Conservation (phyloP, 2,329 filamentous ascomycete species). For the Hypoxylon rubiginosum region DNA sequence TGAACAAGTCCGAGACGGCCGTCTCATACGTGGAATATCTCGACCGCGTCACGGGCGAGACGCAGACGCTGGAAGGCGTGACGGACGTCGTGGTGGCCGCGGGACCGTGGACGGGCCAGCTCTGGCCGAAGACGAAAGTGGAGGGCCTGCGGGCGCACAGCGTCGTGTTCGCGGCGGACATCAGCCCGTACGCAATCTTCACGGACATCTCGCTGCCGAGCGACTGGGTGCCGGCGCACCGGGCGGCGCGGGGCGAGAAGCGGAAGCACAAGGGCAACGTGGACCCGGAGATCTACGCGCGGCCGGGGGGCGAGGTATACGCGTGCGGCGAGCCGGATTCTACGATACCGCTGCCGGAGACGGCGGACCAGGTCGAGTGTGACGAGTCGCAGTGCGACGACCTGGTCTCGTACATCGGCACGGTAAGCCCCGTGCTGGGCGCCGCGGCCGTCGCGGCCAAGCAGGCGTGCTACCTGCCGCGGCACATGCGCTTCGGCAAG, state of each 20-base stretch:
- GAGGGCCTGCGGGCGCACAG: conserved; percentile 73
- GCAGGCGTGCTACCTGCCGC: conserved; percentile 95
- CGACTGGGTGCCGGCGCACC: conserved; percentile 70
- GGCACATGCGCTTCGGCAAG: conserved; percentile 73
- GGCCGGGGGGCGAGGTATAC: conserved; percentile 90
- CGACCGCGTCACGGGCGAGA: conserved; percentile 60
- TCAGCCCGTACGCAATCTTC: conserved; percentile 84
- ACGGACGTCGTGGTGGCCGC: conserved; percentile 70
- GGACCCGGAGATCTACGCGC: conserved; percentile 92
- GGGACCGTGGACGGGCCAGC: conserved; percentile 72
- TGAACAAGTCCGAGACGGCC: conserved; percentile 62
- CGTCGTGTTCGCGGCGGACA: conserved; percentile 73
- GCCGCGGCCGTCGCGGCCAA: conserved; percentile 77
- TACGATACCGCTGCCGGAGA: conserved; percentile 78
- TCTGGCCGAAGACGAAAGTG: conserved; percentile 71
- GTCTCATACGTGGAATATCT: conserved; percentile 74
- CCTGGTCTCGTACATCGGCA: conserved; percentile 81
- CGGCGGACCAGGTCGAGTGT: conserved; percentile 79
- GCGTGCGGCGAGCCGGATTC: conserved; percentile 91
- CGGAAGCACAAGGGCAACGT: conserved; percentile 72
- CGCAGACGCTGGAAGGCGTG: conserved; percentile 57
- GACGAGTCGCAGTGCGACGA: conserved; percentile 86
- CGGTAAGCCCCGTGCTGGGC: conserved; percentile 75
- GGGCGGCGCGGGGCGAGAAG: conserved; percentile 62
- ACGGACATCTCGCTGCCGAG: conserved; percentile 83